Percentiles rank a stretch among this genome's conserved stretches.
These are phyloP conservation scores for Geosmithia flava DNA, from an alignment of 2,329 filamentous ascomycete genomes.

Conservation along the genomic window DNA sequence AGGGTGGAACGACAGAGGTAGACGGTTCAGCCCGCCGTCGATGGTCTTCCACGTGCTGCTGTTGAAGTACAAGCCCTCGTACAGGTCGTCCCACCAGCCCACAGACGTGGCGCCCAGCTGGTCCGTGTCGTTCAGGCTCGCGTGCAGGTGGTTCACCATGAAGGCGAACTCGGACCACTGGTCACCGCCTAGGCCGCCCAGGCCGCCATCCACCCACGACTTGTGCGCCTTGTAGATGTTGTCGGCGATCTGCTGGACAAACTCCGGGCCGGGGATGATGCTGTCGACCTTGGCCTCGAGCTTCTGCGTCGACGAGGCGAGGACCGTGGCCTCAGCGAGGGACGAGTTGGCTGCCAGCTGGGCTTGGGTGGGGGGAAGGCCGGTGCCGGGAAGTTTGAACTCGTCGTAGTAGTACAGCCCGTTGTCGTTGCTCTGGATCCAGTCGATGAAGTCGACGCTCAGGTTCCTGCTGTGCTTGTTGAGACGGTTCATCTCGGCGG, in stretches of 20 bases:
- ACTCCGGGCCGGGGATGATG: constrained; percentile 19
- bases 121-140: constrained; percentile 35
- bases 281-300: constrained; percentile 23
- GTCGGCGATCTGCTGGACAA: constrained; percentile 21
- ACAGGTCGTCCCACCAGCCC: constrained; percentile 10
- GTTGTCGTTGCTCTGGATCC: constrained; percentile 45
- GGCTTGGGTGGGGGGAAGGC: constrained; percentile 37
- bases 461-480: constrained; percentile 33
- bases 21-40: constrained; percentile 39
- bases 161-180: constrained; percentile 54
- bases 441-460: constrained; percentile 48
- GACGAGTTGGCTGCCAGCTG: constrained; percentile 32
- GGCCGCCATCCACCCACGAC: constrained; percentile 9
- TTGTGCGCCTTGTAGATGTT: constrained; percentile 32
- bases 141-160: constrained; percentile 43
- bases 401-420: constrained; percentile 35
- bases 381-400: constrained; percentile 30
- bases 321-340: constrained; percentile 18
- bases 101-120: background rate
- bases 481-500: constrained; percentile 43
- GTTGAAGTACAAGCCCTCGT: constrained; percentile 46
- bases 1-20: constrained; percentile 51
- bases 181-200: constrained; percentile 37
- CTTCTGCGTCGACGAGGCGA: constrained; percentile 14
- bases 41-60: constrained; percentile 38